Conservation (phyloP, 305 asterid species). For the Solanum chacoense region DNA sequence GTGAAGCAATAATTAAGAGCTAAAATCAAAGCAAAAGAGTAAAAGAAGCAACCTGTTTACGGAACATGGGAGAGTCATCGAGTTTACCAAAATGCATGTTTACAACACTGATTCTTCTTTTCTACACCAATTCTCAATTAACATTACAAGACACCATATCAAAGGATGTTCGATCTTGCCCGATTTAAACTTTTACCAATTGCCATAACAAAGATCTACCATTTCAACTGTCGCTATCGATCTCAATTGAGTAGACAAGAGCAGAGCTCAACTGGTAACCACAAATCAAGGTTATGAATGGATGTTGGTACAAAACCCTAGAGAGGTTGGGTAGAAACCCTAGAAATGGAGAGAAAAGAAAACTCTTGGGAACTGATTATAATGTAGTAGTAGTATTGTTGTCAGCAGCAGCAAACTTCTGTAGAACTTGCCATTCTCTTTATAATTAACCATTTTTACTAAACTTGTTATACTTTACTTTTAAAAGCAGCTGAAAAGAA, state of each 20-base stretch:
- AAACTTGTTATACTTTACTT: not conserved
- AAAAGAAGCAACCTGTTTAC: constrained; percentile 65
- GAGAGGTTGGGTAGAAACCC: constrained; percentile 20
- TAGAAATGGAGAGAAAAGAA: constrained; percentile 19
- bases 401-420: not conserved
- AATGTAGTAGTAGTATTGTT: constrained; percentile 21
- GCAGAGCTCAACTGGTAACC: not conserved
- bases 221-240: constrained; percentile 22
- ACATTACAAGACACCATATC: constrained; percentile 14
- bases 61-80: constrained; percentile 99
- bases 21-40: not conserved
- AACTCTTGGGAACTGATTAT: constrained; percentile 48
- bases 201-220: constrained; percentile 15
- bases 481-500: not conserved
- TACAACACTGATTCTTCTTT: constrained; percentile 19
- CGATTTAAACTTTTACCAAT: constrained; percentile 5
- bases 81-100: constrained; percentile 95
- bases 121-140: constrained; percentile 11
- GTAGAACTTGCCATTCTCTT: not conserved
- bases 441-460: not conserved
- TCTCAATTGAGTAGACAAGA: constrained; percentile 13
- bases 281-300: not conserved
- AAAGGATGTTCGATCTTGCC: constrained; percentile 29
- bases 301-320: constrained; percentile 44
- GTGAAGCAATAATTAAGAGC: not conserved